Evolutionary conservation across 495 filamentous ascomycete genomes (phyloP), one percentile per base, ranked within the genome.

Genomic region (Extremus antarcticus): DNA sequence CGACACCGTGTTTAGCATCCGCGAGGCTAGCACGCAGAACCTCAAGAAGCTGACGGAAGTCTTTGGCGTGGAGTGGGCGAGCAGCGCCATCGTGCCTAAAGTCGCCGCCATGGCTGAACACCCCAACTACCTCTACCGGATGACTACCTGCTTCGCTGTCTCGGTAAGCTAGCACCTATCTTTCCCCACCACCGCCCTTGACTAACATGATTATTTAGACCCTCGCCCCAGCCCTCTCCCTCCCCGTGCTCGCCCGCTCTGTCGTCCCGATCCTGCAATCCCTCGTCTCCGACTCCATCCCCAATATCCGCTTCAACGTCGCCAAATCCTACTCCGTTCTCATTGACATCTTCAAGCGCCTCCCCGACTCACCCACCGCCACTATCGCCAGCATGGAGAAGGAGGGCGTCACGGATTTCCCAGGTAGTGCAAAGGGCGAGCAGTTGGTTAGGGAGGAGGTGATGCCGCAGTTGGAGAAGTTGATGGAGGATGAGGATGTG

Each of bases 281-380:
- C 71, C 83, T 98, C 25, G 86, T 94, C 24, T 76, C 78, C 16
- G 92, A 98, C 66, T 88, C 90, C 24, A 98, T 98, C 65, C 92
- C 92, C 51, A 98, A 98, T 70, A 98, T 98, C 67, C 88, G 92
- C 51, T 98, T 98, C 78, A 98, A 98, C 66, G 91, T 97, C 50
- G 94, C 92, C 53, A 98, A 98, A 73, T 96, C 94, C 24, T 98
- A 96, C 66, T 79, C 81, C 17, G 82, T 91, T 41, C 74, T 98
- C 41, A 90, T 97, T 62, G 81, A 85, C 56, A 89, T 91, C 23
- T 76, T 98, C 65, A 86, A 88, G 70, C 87, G 89, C 53, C 79
- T 98, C 19, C 92, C 92, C 1, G 85, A 85, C 25, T 76, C 91
- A 63, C n/a, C 32, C 2, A 40, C 43, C 50, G 88, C 88, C 54